Evolutionary conservation across 2,329 filamentous ascomycete genomes (phyloP).

Genomic region (Cercospora sp.): DNA sequence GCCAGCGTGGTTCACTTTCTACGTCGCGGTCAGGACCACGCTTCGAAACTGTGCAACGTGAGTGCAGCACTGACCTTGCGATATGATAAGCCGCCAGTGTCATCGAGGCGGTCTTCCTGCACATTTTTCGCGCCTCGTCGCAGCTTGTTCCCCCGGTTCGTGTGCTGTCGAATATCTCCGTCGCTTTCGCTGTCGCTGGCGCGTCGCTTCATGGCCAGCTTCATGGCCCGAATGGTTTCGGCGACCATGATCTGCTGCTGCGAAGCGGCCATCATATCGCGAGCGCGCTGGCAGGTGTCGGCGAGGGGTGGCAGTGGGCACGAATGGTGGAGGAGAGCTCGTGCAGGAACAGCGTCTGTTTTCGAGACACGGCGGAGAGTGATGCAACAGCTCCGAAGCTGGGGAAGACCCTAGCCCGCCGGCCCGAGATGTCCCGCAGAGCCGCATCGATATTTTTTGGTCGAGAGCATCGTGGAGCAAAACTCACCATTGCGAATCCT

Average conservation of each 20-base stretch:
- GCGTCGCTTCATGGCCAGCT: slow-evolving; percentile 63
- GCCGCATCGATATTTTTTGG: neutral
- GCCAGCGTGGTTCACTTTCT: slow-evolving; percentile 73
- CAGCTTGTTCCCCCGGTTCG: slow-evolving; percentile 76
- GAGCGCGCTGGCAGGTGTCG: neutral
- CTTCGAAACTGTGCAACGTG: neutral
- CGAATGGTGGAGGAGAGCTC: neutral
- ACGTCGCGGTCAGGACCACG: slow-evolving; percentile 10
- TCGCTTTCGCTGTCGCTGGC: slow-evolving; percentile 76
- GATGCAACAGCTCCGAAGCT: neutral
- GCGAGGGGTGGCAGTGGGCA: neutral
- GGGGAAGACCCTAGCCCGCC: slow-evolving; percentile 43
- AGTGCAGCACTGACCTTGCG: slow-evolving; percentile 60
- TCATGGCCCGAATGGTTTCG: slow-evolving; percentile 68
- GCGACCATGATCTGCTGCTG: slow-evolving; percentile 60
- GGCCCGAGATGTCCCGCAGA: neutral
- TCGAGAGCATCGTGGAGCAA: neutral
- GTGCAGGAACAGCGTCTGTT: neutral
- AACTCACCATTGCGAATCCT: neutral
- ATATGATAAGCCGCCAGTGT: slow-evolving; percentile 61
- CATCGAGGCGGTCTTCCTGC: slow-evolving; percentile 67
- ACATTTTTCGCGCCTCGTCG: slow-evolving; percentile 73
- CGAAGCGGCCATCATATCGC: slow-evolving; percentile 40
- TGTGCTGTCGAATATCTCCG: slow-evolving; percentile 66
- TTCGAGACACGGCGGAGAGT: neutral